Base-by-base conservation (phyloP, 192 early-diverging fungal species). In the Linnemannia zychae region DNA sequence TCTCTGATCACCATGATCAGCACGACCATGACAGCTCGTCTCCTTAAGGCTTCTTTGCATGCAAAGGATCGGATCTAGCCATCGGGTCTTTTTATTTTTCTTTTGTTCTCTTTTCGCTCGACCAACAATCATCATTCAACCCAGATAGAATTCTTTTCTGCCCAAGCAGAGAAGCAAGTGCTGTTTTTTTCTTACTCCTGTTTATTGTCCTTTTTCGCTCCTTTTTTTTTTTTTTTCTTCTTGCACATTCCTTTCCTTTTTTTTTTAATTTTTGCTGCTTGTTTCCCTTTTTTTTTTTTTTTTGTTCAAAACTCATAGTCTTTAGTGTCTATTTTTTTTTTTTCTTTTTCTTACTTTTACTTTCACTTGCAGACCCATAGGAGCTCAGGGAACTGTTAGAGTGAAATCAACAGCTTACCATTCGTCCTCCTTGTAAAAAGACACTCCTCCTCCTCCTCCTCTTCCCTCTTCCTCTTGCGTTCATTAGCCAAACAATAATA, bases 1-100 rank as follows among this genome's bases (percentile, higher is more conserved):
- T 79, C n/a, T n/a, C n/a, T 44, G 83, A 85, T n/a, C 83, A 85
- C 20, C 77, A 85, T 44, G 77, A 79, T n/a, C 77, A 85, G 65
- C 81, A 82, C 15, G 74, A 79, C 38, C 77, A 85, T 24, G 83
- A 71, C 60, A 85, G 83, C 78, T 68, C 74, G 48, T 85, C 83
- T 31, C 77, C 83, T 33, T 85, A 79, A 84, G 40, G 40, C 40
- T 6, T 3, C 40, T 44, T 44, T 44, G 9, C 40, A n/a, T n/a
- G n/a, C n/a, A n/a, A n/a, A n/a, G n/a, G 40, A 44, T 9, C 9
- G 40, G 40, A 44, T 44, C 40, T 4, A 18, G 49, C 20, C 49
- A 18, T 50, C 49, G 49, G 15, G 18, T n/a, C 52, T n/a, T 4
- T 63, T 31, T 60, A 7, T 63, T 63, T 13, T 12, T 63, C 24